Conservation (phyloP, 306 rosid genomes). For the Inga oerstediana region DNA sequence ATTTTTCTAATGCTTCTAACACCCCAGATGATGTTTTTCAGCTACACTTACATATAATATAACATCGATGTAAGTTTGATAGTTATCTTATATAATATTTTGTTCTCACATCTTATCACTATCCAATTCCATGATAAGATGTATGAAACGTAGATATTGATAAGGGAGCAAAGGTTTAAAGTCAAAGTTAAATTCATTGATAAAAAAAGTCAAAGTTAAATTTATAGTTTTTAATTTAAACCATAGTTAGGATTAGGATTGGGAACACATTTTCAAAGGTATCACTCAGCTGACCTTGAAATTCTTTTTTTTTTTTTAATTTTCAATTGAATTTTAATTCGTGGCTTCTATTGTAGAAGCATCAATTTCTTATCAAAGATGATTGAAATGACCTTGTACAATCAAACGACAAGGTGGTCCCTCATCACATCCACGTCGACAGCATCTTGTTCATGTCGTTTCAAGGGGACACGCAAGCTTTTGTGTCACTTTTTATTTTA, state of each 20-base stretch:
- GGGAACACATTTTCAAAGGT: background rate
- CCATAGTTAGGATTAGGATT: background rate
- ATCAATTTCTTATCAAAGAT: background rate
- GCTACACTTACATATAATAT: no score
- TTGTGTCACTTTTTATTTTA: no score
- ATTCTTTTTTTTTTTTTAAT: no score
- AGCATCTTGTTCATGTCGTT: background rate
- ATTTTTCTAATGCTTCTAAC: no score
- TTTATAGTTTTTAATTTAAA: background rate
- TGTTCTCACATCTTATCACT: no score
- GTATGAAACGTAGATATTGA: background rate
- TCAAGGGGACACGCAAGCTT: background rate
- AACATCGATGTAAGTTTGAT: no score
- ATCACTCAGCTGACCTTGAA: no score
- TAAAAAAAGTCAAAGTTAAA: background rate
- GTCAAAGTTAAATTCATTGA: background rate
- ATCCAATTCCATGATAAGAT: background rate
- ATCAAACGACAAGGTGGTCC: background rate
- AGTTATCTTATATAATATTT: no score
- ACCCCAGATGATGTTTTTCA: no score
- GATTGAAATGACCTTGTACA: background rate
- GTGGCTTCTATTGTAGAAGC: background rate
- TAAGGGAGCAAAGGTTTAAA: background rate
- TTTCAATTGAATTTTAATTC: background rate
- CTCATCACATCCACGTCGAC: conserved; percentile 16